Base-by-base conservation (phyloP, 2,329 filamentous ascomycete genomes). In the Trichothecium sympodiale region DNA sequence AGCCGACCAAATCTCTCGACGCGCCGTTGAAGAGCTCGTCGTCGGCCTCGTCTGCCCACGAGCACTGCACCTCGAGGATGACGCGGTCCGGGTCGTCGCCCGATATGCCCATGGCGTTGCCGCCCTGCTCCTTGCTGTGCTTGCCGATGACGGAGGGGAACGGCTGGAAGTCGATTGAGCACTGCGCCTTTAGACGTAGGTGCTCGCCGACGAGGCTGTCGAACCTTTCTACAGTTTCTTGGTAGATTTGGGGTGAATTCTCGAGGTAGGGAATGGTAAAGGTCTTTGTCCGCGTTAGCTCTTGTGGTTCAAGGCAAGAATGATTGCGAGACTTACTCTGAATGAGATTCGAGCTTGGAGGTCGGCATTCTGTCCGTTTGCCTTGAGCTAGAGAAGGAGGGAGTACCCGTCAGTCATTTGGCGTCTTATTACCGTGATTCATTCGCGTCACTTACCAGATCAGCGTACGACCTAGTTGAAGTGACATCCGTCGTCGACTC, bases 141-240 rank as follows among this genome's bases (percentile, higher is more conserved):
- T 38, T 36, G 16, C 48, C 46, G 25, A 57, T 49, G 4, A 43
- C 32, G 13, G 41, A 17, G 2, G 53, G 49, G 26, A 55, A 42
- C 0, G 55, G 53, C 42, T 57, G 54, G 42, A 52, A 56, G 31
- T 54, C 53, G 18, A 55, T 39, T 10, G 43, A 46, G 38, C 48
- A 51, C 31, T 45, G 49, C 20, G 49, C 45, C 5, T 45, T 42
- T 16, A 48, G 43, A 16, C 40, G 46, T 13, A 54, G 46, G 38
- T 51, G 49, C 3, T 41, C 41, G n/a, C 29, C 37, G 2, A 49
- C 41, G 34, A 59, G 45, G 0, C 46, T 14, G 5, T 38, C 33
- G 34, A 52, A 54, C 30, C 54, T 51, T 26, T 49, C 44, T 12
- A 47, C 47, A 31, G 60, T 57, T 30, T 55, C 51, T 14, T 38